Base-by-base conservation (phyloP, 139 green algal species). In the Nannochloris sp. region DNA sequence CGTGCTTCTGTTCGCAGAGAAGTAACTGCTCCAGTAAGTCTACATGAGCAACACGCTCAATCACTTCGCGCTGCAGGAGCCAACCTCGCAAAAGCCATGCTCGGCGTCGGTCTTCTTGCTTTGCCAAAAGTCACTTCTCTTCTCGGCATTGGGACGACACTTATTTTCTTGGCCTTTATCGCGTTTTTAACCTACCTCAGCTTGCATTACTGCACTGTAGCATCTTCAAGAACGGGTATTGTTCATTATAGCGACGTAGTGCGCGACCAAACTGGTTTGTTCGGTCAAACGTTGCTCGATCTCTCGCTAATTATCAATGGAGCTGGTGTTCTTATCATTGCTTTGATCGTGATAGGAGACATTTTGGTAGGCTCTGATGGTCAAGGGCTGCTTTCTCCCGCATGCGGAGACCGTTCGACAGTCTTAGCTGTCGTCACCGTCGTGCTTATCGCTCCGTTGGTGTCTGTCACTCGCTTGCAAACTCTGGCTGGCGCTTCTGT, bases 221-320 rank as follows among this genome's bases (percentile, higher is more conserved):
- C 67, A 6, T 53, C 58, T 2, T 32, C 60, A 4, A 51, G 67
- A 32, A 64, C 67, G 1, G 67, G 67, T 5, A 51, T 66, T 15
- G 31, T 47, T 24, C 59, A 13, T 51, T 72, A 67, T 56, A 73
- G 66, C 32, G 66, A 73, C 8, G 44, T 73, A 29, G 66, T 73
- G 31, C 15, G 24, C 0, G 39, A 74, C 53, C 34, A 68, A 14
- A 58, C 65, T 14, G 67, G 67, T 29, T 4, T 61, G 24, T 12
- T 25, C 10, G 67, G 23, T 1, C 67, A 74, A 53, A 36, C 48
- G 13, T 4, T 74, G 30, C 67, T 68, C 23, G 67, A 68, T 15
- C 1, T 74, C 31, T 37, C 67, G 2, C 12, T 73, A 27, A 62
- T 62, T 35, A 30, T 42, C 32, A 70, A 71, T 32, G 57, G 47